Percentiles rank a stretch among this genome's conserved stretches.
These are phyloP conservation scores for Radiomyces spectabilis DNA, from an alignment of 192 early-diverging fungal genomes.

Conservation along the genomic window DNA sequence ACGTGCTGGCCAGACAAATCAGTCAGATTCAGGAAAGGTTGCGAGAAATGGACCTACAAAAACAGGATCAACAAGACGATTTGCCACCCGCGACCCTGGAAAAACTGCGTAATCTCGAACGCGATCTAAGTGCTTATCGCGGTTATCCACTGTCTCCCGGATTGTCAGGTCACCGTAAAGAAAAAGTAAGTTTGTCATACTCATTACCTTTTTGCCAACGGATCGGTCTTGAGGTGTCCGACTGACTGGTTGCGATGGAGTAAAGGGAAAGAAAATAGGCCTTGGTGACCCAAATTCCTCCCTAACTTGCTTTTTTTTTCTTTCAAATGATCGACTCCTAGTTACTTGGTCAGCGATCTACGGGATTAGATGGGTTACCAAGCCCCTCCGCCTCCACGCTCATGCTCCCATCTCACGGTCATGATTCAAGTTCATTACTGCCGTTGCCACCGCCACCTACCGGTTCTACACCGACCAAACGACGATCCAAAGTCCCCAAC, in stretches of 20 bases:
- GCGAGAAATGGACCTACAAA: constrained; percentile 6
- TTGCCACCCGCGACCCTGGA: constrained; percentile 17
- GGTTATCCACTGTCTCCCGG: constrained; percentile 10
- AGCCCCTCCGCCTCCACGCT: constrained; percentile 22
- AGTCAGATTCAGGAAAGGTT: constrained; percentile 10
- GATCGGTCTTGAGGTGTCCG: background rate
- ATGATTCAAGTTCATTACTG: constrained; percentile 5
- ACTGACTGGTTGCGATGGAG: no score
- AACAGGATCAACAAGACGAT: constrained; percentile 2
- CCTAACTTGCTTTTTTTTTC: background rate
- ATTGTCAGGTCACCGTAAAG: constrained; percentile 9
- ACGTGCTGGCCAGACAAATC: constrained; percentile 18
- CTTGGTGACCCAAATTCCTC: background rate
- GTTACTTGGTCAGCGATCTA: background rate
- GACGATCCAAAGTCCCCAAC: constrained; percentile 29
- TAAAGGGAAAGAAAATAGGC: no score
- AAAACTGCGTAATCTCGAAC: constrained; percentile 20
- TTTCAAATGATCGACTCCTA: background rate
- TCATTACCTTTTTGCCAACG: background rate
- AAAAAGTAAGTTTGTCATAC: constrained; percentile 6
- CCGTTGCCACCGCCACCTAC: constrained; percentile 19
- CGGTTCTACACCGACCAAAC: constrained; percentile 23
- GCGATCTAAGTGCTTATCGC: constrained; percentile 19
- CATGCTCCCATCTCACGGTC: constrained; percentile 2
- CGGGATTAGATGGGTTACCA: constrained; percentile 19